These are phyloP conservation scores for Colletotrichum melonis DNA, from an alignment of 2,329 filamentous ascomycete genomes.

Conservation along the genomic window DNA sequence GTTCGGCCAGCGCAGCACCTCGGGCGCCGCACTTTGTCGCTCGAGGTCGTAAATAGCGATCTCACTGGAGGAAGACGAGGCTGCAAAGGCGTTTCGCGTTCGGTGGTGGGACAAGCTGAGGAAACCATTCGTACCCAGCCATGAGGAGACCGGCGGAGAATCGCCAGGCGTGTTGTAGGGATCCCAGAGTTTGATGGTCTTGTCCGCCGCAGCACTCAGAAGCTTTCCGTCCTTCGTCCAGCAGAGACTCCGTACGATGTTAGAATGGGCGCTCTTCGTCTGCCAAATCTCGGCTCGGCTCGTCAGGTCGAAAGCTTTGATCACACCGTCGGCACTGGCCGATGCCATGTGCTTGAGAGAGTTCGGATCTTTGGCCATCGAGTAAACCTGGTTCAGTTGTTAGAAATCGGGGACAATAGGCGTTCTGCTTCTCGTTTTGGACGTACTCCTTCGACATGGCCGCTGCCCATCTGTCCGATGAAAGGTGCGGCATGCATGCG, in stretches of 20 bases:
- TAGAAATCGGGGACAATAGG: background rate
- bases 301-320: conserved; percentile 73
- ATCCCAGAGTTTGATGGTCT: conserved; percentile 90
- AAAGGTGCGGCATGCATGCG: conserved; percentile 86
- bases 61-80: conserved; percentile 77
- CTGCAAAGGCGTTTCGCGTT: conserved; percentile 81
- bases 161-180: conserved; percentile 80
- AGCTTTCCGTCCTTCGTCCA: conserved; percentile 91
- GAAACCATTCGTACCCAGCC: conserved; percentile 75
- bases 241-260: conserved; percentile 89
- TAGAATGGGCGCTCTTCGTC: conserved; percentile 82
- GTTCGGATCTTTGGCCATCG: conserved; percentile 82
- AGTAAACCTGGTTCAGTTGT: conserved; percentile 61
- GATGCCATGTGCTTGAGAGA: conserved; percentile 81
- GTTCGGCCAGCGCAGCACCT: conserved; percentile 88
- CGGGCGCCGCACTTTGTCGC: conserved; percentile 81
- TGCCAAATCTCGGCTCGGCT: conserved; percentile 81
- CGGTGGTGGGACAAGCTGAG: conserved; percentile 83
- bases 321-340: conserved; percentile 89
- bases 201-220: conserved; percentile 87
- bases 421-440: background rate
- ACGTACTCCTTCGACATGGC: conserved; percentile 89
- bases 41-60: conserved; percentile 93
- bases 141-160: conserved; percentile 82
- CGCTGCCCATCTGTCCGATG: conserved; percentile 85